These are phyloP conservation scores for Sutorius eximius DNA, from an alignment of 1,284 basidiomycete genomes.

Conservation along the genomic window DNA sequence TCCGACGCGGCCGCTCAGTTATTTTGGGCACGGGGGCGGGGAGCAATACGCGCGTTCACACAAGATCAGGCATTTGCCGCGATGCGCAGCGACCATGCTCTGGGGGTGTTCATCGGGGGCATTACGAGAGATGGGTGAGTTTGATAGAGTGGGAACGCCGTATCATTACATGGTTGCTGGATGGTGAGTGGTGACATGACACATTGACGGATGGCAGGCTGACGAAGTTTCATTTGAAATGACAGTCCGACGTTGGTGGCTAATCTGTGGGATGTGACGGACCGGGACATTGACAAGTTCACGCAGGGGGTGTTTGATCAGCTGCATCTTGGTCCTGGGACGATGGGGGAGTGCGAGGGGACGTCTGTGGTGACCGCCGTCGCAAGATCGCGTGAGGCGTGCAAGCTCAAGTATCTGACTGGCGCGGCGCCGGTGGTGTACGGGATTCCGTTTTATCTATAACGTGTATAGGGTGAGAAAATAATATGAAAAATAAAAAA, in stretches of 20 bases:
- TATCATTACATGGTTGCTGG: constrained; percentile 95
- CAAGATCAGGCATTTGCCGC: constrained; percentile 75
- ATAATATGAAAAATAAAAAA: no score
- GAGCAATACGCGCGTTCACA: constrained; percentile 92
- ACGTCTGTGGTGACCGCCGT: constrained; percentile 77
- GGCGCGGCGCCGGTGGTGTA: constrained; percentile 94
- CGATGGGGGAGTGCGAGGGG: constrained; percentile 24
- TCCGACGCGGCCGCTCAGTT: constrained; percentile 48
- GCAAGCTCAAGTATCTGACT: constrained; percentile 93
- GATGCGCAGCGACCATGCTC: constrained; percentile 92
- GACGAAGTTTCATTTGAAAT: not conserved
- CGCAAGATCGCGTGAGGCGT: constrained; percentile 72
- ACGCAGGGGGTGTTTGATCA: constrained; percentile 82
- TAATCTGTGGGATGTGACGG: constrained; percentile 98
- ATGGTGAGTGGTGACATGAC: constrained; percentile 61
- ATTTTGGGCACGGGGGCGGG: constrained; percentile 96
- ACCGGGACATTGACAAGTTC: constrained; percentile 94
- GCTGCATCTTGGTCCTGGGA: constrained; percentile 55
- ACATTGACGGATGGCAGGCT: not conserved
- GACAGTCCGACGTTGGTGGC: constrained; percentile 87
- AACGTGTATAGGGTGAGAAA: constrained; percentile 8
- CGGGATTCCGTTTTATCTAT: constrained; percentile 88
- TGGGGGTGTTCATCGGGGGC: constrained; percentile 98
- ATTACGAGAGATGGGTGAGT: constrained; percentile 88
- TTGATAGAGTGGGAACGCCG: constrained; percentile 89